A percentile compares a stretch with the other conserved stretches of the same genome.
phyloP scores from a whole-genome alignment of 83 land plant species.

The Larix sibirica region DNA sequence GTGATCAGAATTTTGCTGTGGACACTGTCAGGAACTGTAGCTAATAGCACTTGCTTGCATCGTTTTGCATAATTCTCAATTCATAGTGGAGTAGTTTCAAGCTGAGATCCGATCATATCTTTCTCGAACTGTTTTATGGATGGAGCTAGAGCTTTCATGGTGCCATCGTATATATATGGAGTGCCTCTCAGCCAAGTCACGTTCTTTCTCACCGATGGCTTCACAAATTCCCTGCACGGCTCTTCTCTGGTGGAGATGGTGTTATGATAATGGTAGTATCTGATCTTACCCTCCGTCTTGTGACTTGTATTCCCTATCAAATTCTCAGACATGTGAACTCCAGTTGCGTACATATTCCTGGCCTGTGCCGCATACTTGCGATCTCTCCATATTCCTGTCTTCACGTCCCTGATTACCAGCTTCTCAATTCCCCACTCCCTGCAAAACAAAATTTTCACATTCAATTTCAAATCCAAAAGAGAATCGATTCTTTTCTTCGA shows the following conservation, averaged over 20 bases:
- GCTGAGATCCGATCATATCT: slow-evolving; percentile 38
- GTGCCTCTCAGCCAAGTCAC: slow-evolving; percentile 13
- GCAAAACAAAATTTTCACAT: slow-evolving; percentile 22
- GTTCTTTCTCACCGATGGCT: slow-evolving; percentile 13
- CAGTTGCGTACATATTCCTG: slow-evolving; percentile 64
- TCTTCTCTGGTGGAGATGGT: slow-evolving; percentile 45
- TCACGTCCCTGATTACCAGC: slow-evolving; percentile 65
- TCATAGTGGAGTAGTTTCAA: slow-evolving; percentile 36
- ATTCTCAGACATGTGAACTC: slow-evolving; percentile 84
- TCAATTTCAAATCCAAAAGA: too few relatives aligned
- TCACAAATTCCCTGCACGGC: slow-evolving; percentile 46
- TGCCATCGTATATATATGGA: slow-evolving; percentile 52
- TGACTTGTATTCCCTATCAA: slow-evolving; percentile 45
- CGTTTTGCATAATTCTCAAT: too few relatives aligned
- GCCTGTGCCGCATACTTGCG: slow-evolving; percentile 84
- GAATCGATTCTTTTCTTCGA: too few relatives aligned
- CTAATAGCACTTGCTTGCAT: too few relatives aligned
- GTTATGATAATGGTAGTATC: slow-evolving; percentile 83
- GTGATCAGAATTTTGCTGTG: too few relatives aligned
- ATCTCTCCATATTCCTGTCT: slow-evolving; percentile 54
- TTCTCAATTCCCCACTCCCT: slow-evolving; percentile 93
- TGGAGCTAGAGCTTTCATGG: slow-evolving; percentile 30
- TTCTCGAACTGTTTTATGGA: slow-evolving; percentile 56
- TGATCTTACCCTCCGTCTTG: slow-evolving; percentile 43
- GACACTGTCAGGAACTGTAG: too few relatives aligned